Evolutionary conservation across 768 basidiomycete genomes (phyloP).

Genomic region (Sistotremastrum suecicum): DNA sequence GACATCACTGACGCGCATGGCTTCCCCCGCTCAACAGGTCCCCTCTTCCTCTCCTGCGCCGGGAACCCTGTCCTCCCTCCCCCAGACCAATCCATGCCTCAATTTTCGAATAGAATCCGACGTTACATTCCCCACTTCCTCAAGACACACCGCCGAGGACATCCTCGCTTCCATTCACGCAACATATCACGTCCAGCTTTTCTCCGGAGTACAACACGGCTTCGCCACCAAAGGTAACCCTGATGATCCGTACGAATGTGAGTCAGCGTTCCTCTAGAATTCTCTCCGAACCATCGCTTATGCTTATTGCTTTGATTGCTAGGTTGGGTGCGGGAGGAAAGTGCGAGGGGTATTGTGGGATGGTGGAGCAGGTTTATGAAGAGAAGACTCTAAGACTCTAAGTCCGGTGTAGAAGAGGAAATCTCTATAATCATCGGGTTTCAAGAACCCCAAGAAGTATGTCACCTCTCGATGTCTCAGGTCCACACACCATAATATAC

Average conservation of each 20-base stretch:
- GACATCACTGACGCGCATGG: background rate
- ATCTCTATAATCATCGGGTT: too few relatives aligned
- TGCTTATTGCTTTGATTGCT: background rate
- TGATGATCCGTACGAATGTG: slow-evolving; percentile 11
- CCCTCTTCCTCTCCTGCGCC: slow-evolving; percentile 10
- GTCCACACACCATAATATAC: too few relatives aligned
- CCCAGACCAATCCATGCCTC: background rate
- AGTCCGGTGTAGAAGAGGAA: too few relatives aligned
- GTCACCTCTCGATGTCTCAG: too few relatives aligned
- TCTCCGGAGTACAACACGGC: slow-evolving; percentile 29
- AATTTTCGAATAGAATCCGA: slow-evolving; percentile 33
- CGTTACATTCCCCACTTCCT: slow-evolving; percentile 32
- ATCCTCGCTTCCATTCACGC: slow-evolving; percentile 36
- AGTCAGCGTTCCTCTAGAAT: too few relatives aligned
- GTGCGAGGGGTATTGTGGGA: slow-evolving; percentile 31
- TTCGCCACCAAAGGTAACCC: slow-evolving; percentile 21
- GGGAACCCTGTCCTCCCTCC: background rate
- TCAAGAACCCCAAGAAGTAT: too few relatives aligned
- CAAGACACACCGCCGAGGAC: slow-evolving; percentile 41
- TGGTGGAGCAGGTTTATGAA: slow-evolving; percentile 38
- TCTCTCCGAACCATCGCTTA: too few relatives aligned
- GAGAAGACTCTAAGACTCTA: too few relatives aligned
- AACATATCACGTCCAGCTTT: slow-evolving; percentile 42
- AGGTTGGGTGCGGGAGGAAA: slow-evolving; percentile 55
- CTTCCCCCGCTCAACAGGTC: slow-evolving; percentile 4